Conservation (phyloP, 2,329 filamentous ascomycete species). For the Arthrinium phaeospermum region DNA sequence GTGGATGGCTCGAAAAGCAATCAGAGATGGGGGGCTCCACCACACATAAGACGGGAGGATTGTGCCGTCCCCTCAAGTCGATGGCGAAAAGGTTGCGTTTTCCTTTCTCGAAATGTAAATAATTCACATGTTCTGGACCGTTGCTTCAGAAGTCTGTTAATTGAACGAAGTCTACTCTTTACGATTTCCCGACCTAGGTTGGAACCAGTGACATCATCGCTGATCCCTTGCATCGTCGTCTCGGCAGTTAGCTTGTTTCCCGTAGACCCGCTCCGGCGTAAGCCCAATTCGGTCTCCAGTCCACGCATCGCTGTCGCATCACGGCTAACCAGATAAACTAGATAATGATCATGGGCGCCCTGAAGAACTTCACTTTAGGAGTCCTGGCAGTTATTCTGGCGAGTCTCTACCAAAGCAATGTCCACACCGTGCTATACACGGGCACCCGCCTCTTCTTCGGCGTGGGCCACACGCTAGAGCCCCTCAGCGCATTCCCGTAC, state of each 20-base stretch:
- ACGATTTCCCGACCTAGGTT: neutral
- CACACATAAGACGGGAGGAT: neutral
- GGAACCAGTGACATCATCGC: neutral
- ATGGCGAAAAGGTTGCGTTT: neutral
- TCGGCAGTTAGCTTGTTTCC: neutral
- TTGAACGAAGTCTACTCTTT: neutral
- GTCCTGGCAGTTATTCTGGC: slow-evolving; percentile 26
- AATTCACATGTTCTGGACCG: neutral
- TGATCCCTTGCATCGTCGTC: neutral
- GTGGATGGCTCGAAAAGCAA: neutral
- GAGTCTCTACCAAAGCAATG: slow-evolving; percentile 27
- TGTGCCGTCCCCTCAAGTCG: neutral
- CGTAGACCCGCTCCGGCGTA: neutral
- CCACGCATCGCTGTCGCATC: neutral
- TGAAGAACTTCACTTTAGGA: neutral
- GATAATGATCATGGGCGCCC: neutral
- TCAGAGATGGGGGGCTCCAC: neutral
- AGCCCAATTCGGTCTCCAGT: neutral
- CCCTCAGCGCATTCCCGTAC: slow-evolving; percentile 37
- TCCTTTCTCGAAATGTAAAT: neutral
- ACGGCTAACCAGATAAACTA: neutral
- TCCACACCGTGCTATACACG: slow-evolving; percentile 27
- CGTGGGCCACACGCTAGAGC: slow-evolving; percentile 33
- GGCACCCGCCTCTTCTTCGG: slow-evolving; percentile 28
- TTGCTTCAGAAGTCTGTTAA: neutral